These are phyloP conservation scores for Stephanodiscus triporus DNA, from an alignment of 108 stramenopile genomes.

Conservation along the genomic window DNA sequence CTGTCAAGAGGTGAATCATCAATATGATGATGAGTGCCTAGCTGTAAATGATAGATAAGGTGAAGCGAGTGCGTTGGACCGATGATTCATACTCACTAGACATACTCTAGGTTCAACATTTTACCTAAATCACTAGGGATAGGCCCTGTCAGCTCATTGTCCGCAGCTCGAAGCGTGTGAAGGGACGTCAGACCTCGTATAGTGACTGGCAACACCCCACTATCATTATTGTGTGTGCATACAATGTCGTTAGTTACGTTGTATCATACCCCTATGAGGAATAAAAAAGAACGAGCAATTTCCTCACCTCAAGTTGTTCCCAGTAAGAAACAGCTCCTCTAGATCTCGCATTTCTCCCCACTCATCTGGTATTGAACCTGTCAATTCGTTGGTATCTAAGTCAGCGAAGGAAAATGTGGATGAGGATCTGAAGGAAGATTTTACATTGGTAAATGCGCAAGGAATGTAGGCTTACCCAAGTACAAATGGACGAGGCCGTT, in stretches of 20 bases:
- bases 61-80: neutral
- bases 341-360: slow-evolving; percentile 47
- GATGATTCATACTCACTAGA: slow-evolving; percentile 7
- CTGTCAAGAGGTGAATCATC: neutral
- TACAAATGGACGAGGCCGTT: slow-evolving; percentile 38
- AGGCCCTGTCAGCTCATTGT: slow-evolving; percentile 38
- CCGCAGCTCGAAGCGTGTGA: slow-evolving; percentile 27
- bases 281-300: slow-evolving; percentile 17
- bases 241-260: neutral
- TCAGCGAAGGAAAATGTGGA: neutral
- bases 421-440: neutral
- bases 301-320: slow-evolving; percentile 59
- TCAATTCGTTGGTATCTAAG: slow-evolving; percentile 41
- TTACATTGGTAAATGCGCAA: neutral
- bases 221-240: neutral
- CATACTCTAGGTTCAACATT: slow-evolving; percentile 43
- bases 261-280: neutral
- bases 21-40: neutral
- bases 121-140: slow-evolving; percentile 49
- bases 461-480: slow-evolving; percentile 12
- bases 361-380: slow-evolving; percentile 49
- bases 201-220: slow-evolving; percentile 35
- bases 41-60: neutral
- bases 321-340: slow-evolving; percentile 42
- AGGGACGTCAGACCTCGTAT: slow-evolving; percentile 46